Evolutionary conservation across 345 rosid species (phyloP).

Genomic region (Rhodomyrtus tomentosa): DNA sequence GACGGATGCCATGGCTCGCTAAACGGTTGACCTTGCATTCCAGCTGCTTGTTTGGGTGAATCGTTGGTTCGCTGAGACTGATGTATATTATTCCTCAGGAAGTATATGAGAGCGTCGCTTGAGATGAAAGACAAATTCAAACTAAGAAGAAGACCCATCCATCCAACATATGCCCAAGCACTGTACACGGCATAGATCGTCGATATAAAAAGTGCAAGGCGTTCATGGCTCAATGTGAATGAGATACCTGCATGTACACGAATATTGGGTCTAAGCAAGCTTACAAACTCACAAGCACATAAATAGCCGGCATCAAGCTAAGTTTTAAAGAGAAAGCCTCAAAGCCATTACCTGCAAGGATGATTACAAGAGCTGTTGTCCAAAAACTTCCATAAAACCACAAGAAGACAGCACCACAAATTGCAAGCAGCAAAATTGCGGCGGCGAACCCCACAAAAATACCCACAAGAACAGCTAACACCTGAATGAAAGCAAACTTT

Average conservation of each 20-base stretch:
- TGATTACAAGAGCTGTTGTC: conserved; percentile 55
- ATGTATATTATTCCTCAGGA: conserved; percentile 50
- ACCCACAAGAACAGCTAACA: conserved; percentile 40
- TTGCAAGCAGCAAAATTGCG: conserved; percentile 49
- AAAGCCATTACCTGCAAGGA: conserved; percentile 51
- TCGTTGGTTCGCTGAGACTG: conserved; percentile 34
- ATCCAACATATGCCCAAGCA: conserved; percentile 75
- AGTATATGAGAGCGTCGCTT: conserved; percentile 73
- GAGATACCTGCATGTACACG: conserved; percentile 47
- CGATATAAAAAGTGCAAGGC: conserved; percentile 51
- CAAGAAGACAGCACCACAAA: conserved; percentile 48
- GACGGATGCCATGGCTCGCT: conserved; percentile 43
- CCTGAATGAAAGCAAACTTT: conserved; percentile 29
- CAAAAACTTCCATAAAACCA: conserved; percentile 97
- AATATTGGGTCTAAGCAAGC: conserved; percentile 1
- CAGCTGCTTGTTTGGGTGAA: conserved; percentile 28
- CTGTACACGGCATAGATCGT: conserved; percentile 62
- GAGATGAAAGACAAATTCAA: conserved; percentile 85
- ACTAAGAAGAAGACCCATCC: conserved; percentile 77
- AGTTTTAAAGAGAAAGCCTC: background rate
- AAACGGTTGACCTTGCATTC: conserved; percentile 33
- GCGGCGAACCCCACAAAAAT: conserved; percentile 56
- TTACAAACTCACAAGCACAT: background rate
- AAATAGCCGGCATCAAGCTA: background rate
- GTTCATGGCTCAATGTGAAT: conserved; percentile 55